phyloP scores from a whole-genome alignment of 2,329 filamentous ascomycete species.

The Septoria linicola region DNA sequence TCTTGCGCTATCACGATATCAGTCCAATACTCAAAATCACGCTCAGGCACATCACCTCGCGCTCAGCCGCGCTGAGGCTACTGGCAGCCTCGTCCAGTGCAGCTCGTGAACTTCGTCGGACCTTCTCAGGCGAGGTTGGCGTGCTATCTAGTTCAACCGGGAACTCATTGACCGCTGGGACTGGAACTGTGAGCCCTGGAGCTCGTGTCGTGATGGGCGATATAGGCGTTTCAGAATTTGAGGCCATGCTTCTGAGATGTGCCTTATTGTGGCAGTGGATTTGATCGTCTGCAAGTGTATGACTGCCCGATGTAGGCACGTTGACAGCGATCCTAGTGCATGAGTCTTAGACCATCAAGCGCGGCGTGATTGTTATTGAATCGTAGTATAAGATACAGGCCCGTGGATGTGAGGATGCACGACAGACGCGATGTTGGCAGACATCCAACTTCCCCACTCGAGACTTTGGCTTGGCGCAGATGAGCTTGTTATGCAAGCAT shows the following conservation, averaged over 20 bases:
- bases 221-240: conserved; percentile 23
- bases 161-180: conserved; percentile 44
- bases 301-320: too few species aligned
- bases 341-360: too few species aligned
- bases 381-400: too few species aligned
- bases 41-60: conserved; percentile 16
- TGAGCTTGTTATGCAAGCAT: too few species aligned
- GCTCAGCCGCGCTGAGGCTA: conserved; percentile 29
- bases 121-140: conserved; percentile 32
- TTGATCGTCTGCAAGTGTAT: not conserved
- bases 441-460: too few species aligned
- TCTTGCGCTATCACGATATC: conserved; percentile 23
- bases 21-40: not conserved
- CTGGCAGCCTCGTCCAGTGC: conserved; percentile 17
- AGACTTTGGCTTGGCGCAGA: too few species aligned
- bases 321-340: too few species aligned
- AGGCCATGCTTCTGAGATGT: conserved; percentile 17
- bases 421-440: too few species aligned
- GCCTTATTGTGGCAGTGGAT: not conserved
- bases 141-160: conserved; percentile 48
- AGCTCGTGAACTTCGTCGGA: conserved; percentile 24
- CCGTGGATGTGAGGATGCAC: too few species aligned
- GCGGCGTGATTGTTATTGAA: too few species aligned
- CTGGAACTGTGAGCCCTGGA: conserved; percentile 40
- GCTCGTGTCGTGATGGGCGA: conserved; percentile 30